These are phyloP conservation scores for Citrus unshiu DNA, from an alignment of 345 rosid genomes.

Conservation along the genomic window DNA sequence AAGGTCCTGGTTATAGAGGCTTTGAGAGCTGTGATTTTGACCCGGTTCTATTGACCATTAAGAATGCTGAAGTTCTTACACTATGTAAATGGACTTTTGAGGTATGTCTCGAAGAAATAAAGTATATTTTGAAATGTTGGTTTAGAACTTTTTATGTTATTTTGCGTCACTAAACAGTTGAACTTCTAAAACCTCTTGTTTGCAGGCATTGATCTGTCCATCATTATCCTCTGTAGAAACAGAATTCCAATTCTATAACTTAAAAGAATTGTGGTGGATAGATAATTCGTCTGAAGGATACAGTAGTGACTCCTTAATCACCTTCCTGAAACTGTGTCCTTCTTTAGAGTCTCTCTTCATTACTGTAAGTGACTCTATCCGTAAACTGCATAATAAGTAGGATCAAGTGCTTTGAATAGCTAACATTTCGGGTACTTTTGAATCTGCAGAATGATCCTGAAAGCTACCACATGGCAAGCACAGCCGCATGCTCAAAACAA, in stretches of 20 bases:
- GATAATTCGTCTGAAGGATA: constrained; percentile 34
- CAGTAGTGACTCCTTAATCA: constrained; percentile 30
- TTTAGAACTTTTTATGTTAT: neutral
- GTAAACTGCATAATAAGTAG: neutral
- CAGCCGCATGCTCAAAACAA: constrained; percentile 11
- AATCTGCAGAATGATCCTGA: constrained; percentile 45
- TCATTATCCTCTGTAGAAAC: constrained; percentile 35
- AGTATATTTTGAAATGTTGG: neutral
- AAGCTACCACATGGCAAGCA: constrained; percentile 20
- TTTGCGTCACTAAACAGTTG: neutral
- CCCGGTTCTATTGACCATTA: constrained; percentile 44
- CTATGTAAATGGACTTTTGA: constrained; percentile 57
- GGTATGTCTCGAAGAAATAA: constrained; percentile 26
- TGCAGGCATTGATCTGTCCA: constrained; percentile 46
- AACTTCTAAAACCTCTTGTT: neutral
- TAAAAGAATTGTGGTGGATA: constrained; percentile 61
- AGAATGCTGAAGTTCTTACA: constrained; percentile 51
- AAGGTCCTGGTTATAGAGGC: constrained; percentile 34
- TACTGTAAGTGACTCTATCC: constrained; percentile 32
- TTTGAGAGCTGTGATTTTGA: constrained; percentile 27
- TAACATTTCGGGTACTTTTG: neutral
- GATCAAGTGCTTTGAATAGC: neutral
- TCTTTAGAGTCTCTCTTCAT: constrained; percentile 47
- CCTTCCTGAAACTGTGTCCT: constrained; percentile 55
- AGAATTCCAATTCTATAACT: constrained; percentile 48